A percentile compares a stretch with the other conserved stretches of the same genome.
Evolutionary conservation across 345 rosid genomes (phyloP).

Genomic region (Dipteronia sinensis): DNA sequence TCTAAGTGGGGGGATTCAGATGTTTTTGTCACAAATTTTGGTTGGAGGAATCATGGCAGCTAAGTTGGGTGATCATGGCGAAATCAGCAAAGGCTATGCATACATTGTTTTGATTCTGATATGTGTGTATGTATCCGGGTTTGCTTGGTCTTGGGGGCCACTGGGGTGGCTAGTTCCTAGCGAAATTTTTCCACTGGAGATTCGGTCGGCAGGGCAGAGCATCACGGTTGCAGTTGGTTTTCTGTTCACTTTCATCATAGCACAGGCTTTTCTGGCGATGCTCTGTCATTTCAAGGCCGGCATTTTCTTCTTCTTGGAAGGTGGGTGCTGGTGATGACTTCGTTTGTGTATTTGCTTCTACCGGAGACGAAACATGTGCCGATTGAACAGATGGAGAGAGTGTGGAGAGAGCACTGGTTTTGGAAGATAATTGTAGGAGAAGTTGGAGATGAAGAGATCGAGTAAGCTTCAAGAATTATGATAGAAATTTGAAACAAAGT

Average conservation of each 20-base stretch:
- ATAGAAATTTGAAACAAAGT: not conserved
- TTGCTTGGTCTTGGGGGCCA: slow-evolving; percentile 61
- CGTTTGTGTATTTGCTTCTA: slow-evolving; percentile 37
- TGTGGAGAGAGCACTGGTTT: slow-evolving; percentile 53
- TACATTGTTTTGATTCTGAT: slow-evolving; percentile 33
- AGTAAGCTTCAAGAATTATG: not conserved
- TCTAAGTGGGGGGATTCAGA: slow-evolving; percentile 56
- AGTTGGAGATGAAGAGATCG: slow-evolving; percentile 17
- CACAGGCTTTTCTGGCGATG: slow-evolving; percentile 42
- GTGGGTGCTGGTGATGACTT: slow-evolving; percentile 50
- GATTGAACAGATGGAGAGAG: slow-evolving; percentile 47
- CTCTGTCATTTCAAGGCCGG: slow-evolving; percentile 49
- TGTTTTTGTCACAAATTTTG: slow-evolving; percentile 56
- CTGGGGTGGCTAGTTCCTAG: slow-evolving; percentile 56
- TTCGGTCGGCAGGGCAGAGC: slow-evolving; percentile 49
- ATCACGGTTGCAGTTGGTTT: slow-evolving; percentile 46
- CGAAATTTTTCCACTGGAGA: slow-evolving; percentile 49
- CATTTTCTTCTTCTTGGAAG: slow-evolving; percentile 54
- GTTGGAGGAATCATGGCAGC: slow-evolving; percentile 50
- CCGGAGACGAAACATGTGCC: slow-evolving; percentile 56
- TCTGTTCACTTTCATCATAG: slow-evolving; percentile 43
- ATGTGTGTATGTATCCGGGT: slow-evolving; percentile 43
- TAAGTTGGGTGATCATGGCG: slow-evolving; percentile 55
- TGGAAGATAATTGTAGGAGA: slow-evolving; percentile 43
- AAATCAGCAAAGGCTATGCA: slow-evolving; percentile 39